These are phyloP conservation scores for Laburnicola sp. DNA, from an alignment of 2,329 filamentous ascomycete genomes.

Conservation along the genomic window DNA sequence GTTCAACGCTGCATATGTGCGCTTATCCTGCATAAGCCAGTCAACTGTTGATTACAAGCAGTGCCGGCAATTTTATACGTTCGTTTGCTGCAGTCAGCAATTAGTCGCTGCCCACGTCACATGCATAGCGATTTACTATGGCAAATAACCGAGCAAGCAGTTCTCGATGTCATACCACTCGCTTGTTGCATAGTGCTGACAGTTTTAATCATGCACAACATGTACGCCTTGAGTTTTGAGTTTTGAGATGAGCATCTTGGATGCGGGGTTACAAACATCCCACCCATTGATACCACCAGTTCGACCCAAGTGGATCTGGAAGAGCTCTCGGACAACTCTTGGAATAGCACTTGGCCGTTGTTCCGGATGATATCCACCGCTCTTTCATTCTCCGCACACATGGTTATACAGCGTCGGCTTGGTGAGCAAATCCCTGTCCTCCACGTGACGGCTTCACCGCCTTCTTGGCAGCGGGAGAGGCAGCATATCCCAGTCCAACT, in stretches of 20 bases:
- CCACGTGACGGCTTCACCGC: no score
- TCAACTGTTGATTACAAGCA: constrained; percentile 8
- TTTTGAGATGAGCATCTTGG: no score
- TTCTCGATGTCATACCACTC: background rate
- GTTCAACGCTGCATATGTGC: constrained; percentile 19
- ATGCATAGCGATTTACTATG: constrained; percentile 23
- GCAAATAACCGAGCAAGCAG: constrained; percentile 15
- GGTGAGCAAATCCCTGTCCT: background rate
- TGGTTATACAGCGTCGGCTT: background rate
- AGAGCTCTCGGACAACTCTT: no score
- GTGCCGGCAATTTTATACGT: background rate
- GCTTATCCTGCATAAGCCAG: constrained; percentile 12
- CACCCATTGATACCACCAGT: no score
- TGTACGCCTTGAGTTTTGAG: no score
- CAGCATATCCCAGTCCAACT: no score
- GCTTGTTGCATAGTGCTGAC: background rate
- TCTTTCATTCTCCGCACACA: background rate
- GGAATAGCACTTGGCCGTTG: no score
- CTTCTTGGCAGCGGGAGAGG: background rate
- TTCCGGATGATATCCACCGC: no score
- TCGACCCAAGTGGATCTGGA: no score
- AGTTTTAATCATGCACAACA: no score
- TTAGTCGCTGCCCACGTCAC: constrained; percentile 28
- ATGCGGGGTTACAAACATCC: no score
- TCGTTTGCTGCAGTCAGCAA: constrained; percentile 37